phyloP scores from a whole-genome alignment of 148 eudicot genomes.

The Rhododendron ferrugineum region DNA sequence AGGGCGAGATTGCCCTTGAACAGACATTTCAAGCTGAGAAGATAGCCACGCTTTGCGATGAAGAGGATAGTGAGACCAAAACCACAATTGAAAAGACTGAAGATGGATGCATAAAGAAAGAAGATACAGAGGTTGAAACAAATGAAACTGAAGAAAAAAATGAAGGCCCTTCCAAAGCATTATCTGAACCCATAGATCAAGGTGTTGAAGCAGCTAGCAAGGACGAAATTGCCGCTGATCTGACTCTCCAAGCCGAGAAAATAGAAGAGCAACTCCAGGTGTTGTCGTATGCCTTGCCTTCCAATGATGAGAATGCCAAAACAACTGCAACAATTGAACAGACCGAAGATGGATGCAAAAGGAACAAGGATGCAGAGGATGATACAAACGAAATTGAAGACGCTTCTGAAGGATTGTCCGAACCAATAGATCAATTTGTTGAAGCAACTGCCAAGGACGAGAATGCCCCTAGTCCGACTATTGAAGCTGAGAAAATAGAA shows the following conservation, averaged over 20 bases:
- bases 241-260: background rate
- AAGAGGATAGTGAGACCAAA: background rate
- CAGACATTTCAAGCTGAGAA: background rate
- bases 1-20: background rate
- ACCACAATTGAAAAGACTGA: background rate
- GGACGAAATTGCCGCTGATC: background rate
- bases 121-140: background rate
- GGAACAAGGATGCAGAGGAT: background rate
- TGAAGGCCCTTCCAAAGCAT: background rate
- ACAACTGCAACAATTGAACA: background rate
- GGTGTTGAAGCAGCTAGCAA: slow-evolving; percentile 1
- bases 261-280: background rate
- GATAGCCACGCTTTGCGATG: background rate
- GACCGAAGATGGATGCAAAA: slow-evolving; percentile 1
- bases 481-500: background rate
- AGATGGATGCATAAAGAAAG: slow-evolving; percentile 2
- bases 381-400: background rate
- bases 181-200: background rate
- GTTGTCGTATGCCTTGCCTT: background rate
- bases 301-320: background rate
- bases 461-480: background rate
- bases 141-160: slow-evolving; percentile 1
- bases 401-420: background rate
- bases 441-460: background rate
- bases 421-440: background rate